Evolutionary conservation across 176 grass and related monocot species (phyloP), one percentile per base, ranked within the genome.

Genomic region (Areca catechu): DNA sequence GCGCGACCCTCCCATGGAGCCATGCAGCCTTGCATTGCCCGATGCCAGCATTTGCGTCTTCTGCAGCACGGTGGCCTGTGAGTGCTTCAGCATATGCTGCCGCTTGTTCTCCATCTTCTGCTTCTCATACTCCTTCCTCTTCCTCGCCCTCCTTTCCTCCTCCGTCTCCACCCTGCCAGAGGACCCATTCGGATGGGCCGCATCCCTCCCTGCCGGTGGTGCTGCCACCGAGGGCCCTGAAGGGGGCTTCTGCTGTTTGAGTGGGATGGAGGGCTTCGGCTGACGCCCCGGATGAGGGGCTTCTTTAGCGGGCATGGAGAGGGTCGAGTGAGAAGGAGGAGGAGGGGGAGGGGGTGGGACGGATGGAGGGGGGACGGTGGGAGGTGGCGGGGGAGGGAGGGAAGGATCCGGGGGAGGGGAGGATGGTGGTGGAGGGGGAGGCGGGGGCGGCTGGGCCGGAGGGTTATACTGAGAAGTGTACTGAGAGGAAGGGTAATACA

Each of bases 121-220:
- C 67, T 85, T 98, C 76, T 98, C 84, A 5, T 81, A 89, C 19
- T 92, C 93, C 5, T 73, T 89, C 65, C 78, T 83, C 76, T 98
- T 92, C 63, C 93, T 72, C 1, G 57, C 37, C 14, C 67, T 77
- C 18, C 88, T 80, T 65, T 98, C 81, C 69, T 83, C 93, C 43
- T 98, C 84, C 0, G 84, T 83, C 71, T 98, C 88, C 20, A 56
- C 76, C 52, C 75, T 78, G 9, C 37, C 43, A 15, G 47, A 58
- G 4, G 14, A n/a, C 56, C 67, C 67, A 70, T 58, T 48, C 4
- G 54, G 30, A 5, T 27, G 58, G 24, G 23, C 25, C 4, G 34
- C 34, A 7, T 7, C 9, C 34, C 34, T 37, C 9, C 34, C 34
- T 37, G 34, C 34, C 9, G 1, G 34, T 10, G 7, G 34, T 37